phyloP scores from a whole-genome alignment of 2,329 filamentous ascomycete genomes.

The Colletotrichum sp. region DNA sequence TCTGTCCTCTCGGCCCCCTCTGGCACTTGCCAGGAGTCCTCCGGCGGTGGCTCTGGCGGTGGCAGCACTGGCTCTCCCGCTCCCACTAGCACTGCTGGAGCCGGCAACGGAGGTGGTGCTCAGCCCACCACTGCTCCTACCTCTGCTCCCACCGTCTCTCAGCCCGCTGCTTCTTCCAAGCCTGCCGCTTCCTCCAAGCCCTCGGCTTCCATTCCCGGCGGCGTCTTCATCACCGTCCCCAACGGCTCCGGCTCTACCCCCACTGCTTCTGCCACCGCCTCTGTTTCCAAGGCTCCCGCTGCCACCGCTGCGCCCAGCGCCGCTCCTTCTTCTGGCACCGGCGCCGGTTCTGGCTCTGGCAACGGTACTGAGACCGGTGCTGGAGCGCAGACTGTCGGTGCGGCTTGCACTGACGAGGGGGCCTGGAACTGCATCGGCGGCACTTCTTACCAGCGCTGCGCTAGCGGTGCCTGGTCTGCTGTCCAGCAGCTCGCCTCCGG shows the following conservation, averaged over 20 bases:
- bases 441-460: slow-evolving; percentile 59
- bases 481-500: slow-evolving; percentile 48
- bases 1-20: too few species aligned
- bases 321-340: background rate
- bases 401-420: slow-evolving; percentile 53
- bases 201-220: slow-evolving; percentile 33
- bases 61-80: background rate
- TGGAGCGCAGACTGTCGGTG: slow-evolving; percentile 42
- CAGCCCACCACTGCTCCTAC: slow-evolving; percentile 12
- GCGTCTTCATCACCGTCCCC: slow-evolving; percentile 44
- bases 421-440: slow-evolving; percentile 60
- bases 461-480: slow-evolving; percentile 54
- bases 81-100: background rate
- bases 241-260: slow-evolving; percentile 19
- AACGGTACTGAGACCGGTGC: slow-evolving; percentile 23
- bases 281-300: slow-evolving; percentile 22
- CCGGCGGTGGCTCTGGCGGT: too few species aligned
- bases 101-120: background rate
- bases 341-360: slow-evolving; percentile 18
- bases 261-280: slow-evolving; percentile 8
- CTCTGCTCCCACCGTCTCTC: slow-evolving; percentile 23
- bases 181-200: slow-evolving; percentile 24
- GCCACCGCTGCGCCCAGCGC: background rate
- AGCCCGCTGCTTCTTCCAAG: slow-evolving; percentile 17
- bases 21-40: too few species aligned